These are phyloP conservation scores for Naganishia sp. DNA, from an alignment of 1,284 basidiomycete species.

Conservation along the genomic window DNA sequence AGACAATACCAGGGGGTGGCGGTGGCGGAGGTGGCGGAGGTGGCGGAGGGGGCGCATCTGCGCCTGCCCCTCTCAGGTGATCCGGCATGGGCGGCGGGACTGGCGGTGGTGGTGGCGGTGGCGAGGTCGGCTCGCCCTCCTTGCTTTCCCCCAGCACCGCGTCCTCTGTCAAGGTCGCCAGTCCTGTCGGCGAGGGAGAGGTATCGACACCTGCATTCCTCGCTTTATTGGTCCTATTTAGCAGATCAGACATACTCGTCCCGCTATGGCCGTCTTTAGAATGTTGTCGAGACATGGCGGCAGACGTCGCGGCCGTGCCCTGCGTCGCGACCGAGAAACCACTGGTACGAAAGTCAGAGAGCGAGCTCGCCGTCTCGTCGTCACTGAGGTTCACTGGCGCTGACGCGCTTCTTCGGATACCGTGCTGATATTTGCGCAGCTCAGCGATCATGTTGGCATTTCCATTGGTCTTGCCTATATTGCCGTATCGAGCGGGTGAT, in stretches of 20 bases:
- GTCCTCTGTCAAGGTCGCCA: conserved; percentile 27
- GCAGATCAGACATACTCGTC: conserved; percentile 12
- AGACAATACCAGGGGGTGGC: conserved; percentile 52
- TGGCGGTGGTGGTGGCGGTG: conserved; percentile 45
- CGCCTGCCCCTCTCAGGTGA: not conserved
- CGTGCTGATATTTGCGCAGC: conserved; percentile 16
- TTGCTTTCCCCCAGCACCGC: conserved; percentile 1
- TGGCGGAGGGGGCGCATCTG: conserved; percentile 24
- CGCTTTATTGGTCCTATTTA: conserved; percentile 9
- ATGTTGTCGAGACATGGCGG: conserved; percentile 54
- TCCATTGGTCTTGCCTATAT: conserved; percentile 23
- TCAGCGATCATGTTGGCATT: conserved; percentile 29
- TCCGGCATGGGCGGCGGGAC: conserved; percentile 23
- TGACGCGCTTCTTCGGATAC: conserved; percentile 43
- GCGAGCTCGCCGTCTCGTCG: conserved; percentile 59
- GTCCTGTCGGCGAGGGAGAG: conserved; percentile 5
- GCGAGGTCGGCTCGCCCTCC: conserved; percentile 50
- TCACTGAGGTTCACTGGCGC: conserved; percentile 38
- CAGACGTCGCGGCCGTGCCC: conserved; percentile 62
- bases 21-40: conserved; percentile 43
- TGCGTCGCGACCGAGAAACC: conserved; percentile 59
- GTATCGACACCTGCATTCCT: conserved; percentile 7
- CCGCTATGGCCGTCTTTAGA: conserved; percentile 18
- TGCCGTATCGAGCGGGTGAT: conserved; percentile 38
- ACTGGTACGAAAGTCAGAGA: conserved; percentile 59